phyloP scores from a whole-genome alignment of 2,329 filamentous ascomycete genomes.

The Cladosporium cucumerinum region DNA sequence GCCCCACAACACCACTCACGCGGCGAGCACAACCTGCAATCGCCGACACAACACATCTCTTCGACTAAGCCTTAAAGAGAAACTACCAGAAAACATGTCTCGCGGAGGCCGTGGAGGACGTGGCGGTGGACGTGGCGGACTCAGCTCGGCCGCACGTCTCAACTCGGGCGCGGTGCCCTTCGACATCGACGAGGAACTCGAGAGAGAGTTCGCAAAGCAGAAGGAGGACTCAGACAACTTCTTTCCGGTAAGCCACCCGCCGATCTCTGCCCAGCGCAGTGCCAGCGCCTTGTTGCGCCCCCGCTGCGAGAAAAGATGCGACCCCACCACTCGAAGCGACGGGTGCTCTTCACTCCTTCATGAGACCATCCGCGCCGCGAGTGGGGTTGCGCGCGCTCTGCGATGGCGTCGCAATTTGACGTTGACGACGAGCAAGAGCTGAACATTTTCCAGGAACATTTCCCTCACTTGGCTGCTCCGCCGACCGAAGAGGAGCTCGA shows the following conservation, averaged over 20 bases:
- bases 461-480: constrained; percentile 14
- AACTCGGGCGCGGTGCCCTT: constrained; percentile 9
- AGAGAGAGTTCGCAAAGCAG: constrained; percentile 12
- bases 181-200: constrained; percentile 17
- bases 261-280: background rate
- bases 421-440: constrained; percentile 15
- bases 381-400: constrained; percentile 8
- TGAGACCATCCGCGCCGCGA: background rate
- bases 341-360: background rate
- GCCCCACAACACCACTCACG: background rate
- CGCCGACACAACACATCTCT: background rate
- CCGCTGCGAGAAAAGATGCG: background rate
- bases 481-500: constrained; percentile 8
- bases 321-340: background rate
- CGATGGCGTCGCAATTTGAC: constrained; percentile 9
- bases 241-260: constrained; percentile 14
- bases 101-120: constrained; percentile 13
- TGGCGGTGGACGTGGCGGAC: constrained; percentile 11
- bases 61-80: background rate
- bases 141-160: constrained; percentile 14
- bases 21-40: background rate
- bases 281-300: background rate
- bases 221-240: constrained; percentile 12
- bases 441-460: constrained; percentile 16
- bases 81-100: constrained; percentile 4